Base-by-base conservation (phyloP, 2,329 filamentous ascomycete genomes). In the Fusarium sp. region DNA sequence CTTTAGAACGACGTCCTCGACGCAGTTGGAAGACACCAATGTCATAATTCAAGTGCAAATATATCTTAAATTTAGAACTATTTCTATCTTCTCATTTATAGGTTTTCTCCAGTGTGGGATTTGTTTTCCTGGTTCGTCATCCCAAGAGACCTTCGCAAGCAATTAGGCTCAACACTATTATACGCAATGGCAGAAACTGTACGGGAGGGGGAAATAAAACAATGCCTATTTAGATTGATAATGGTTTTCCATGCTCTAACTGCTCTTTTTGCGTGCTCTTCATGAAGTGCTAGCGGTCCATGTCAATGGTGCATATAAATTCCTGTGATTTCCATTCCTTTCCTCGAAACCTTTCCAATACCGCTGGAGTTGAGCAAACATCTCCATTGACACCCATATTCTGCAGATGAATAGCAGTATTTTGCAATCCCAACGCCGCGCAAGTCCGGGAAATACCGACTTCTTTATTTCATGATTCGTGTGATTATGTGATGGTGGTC, bases 381-480 rank as follows among this genome's bases (percentile, higher is more conserved):
- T 41, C 32, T 45, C 53, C 47, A 41, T 57, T 45, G 56, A 48
- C 69, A 67, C 46, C 29, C 42, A 67, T 53, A 53, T 41, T 52
- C 61, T 58, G 63, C 58, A 72, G 62, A 67, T 70, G 59, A 70
- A 69, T 58, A 52, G 45, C 61, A 47, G 56, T 49, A 54, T 48
- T 55, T 49, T 65, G 44, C 44, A 51, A 58, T 59, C 65, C 57
- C 60, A 75, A 75, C 74, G 72, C 74, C 74, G 48, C 61, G 66
- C 72, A 59, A 61, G 58, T 57, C 60, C 54, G 45, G 55, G 44
- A 60, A 72, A 67, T 59, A 42, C 29, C 57, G 41, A 52, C 32
- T 54, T 48, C 41, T 62, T 68, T 67, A 54, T 52, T 73, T 75
- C 74, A 30, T 75, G 64, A 74, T 72, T 74, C 72, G 62, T 74